phyloP scores from a whole-genome alignment of 768 basidiomycete genomes.

The Amanita molliuscula region DNA sequence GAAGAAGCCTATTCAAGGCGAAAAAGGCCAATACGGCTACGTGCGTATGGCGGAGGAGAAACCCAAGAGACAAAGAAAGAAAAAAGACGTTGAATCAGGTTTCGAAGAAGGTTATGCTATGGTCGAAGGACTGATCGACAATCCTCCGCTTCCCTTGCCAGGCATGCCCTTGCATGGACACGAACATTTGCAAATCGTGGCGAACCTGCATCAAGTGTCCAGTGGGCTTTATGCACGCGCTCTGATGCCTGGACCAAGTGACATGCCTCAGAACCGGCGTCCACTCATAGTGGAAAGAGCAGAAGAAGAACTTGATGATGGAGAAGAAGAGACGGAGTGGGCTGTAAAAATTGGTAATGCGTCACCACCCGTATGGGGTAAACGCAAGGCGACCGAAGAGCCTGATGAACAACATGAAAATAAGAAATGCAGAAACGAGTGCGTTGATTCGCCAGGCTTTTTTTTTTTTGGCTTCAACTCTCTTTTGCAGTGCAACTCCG shows the following conservation, averaged over 20 bases:
- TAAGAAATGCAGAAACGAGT: constrained; percentile 39
- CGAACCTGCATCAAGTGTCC: constrained; percentile 12
- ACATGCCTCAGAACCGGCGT: constrained; percentile 6
- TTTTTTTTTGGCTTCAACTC: not conserved
- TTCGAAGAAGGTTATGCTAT: constrained; percentile 13
- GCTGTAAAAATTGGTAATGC: constrained; percentile 49
- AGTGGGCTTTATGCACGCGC: constrained; percentile 9
- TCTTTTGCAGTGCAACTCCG: not conserved
- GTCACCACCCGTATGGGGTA: constrained; percentile 62
- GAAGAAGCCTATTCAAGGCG: constrained; percentile 57
- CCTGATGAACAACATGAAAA: constrained; percentile 16
- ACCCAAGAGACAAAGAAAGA: constrained; percentile 44
- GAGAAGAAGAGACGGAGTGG: constrained; percentile 54
- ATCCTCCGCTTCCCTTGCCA: not conserved
- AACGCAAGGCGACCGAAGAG: constrained; percentile 39
- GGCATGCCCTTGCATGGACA: constrained; percentile 4
- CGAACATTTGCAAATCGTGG: constrained; percentile 8
- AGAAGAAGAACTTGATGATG: constrained; percentile 61
- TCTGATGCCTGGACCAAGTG: constrained; percentile 8
- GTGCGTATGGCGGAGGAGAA: constrained; percentile 69
- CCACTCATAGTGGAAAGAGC: constrained; percentile 14
- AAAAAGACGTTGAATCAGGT: constrained; percentile 15
- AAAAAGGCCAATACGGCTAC: constrained; percentile 78
- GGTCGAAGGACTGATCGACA: constrained; percentile 12
- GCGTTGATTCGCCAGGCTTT: constrained; percentile 10